Evolutionary conservation across 495 filamentous ascomycete species (phyloP), one percentile per base, ranked within the genome.

Genomic region (Penicillium cinerascens): DNA sequence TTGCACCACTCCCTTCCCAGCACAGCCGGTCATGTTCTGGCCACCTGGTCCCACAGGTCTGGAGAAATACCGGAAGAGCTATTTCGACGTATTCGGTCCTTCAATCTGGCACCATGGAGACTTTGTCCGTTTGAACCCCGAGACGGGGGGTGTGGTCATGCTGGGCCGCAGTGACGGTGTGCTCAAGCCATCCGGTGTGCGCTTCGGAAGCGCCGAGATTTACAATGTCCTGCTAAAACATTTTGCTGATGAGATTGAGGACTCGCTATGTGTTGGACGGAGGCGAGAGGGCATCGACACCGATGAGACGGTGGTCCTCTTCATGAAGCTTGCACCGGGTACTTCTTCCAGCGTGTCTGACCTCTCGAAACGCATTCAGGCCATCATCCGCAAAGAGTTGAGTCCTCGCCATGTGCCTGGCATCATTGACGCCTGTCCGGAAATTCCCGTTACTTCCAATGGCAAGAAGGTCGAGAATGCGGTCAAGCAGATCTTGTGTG

Each of bases 381-480:
- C 68, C 13, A 73, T 72, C 1, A 78, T 96, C 26, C 79, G 82
- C 55, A 83, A 78, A 52, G 89, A 91, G 64, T 71, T 97, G 52
- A 92, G 87, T 58, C 84, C 88, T 16, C 81, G 92, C 42, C 92
- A 97, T 74, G 88, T 96, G 7, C 91, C 91, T 5, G 85, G 82
- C 0, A 70, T 91, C n/a, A 76, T 95, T 39, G 88, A 89, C 53
- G 82, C 85, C 62, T 88, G 85, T 46, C 80, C 78, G 0, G 89
- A 92, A 42, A 90, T 97, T 42, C 91, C 91, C 1, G 84, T 90
- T 59, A 97, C 91, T 25, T 85, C 82, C 0, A 96, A 96, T 62
- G 91, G 92, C 38, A 96, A 96, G 75, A 96, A 96, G 74, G 89
- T 96, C 36, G 91, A 96, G 64, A 88, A 92, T 29, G 87, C 89